Percentiles rank a stretch among this genome's conserved stretches.
phyloP scores from a whole-genome alignment of 495 filamentous ascomycete species.

The Margaritispora aquatica region DNA sequence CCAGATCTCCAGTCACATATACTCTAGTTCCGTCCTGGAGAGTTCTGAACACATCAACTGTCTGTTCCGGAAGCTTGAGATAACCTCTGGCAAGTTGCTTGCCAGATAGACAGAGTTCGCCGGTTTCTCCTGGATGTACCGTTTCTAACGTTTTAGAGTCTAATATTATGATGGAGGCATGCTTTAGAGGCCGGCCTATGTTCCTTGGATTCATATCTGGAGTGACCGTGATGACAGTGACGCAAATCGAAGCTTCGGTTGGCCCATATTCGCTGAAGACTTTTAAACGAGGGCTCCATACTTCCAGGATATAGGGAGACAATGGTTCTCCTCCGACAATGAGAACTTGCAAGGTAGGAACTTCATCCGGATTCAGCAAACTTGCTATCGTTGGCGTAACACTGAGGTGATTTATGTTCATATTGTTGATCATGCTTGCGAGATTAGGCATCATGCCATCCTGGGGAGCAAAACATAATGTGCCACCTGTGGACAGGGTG shows the following conservation, averaged over 20 bases:
- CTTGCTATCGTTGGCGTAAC: conserved; percentile 44
- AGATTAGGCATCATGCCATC: conserved; percentile 32
- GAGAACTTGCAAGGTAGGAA: conserved; percentile 32
- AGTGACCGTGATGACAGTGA: background rate
- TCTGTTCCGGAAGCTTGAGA: conserved; percentile 11
- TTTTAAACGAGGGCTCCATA: conserved; percentile 43
- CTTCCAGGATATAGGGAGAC: conserved; percentile 40
- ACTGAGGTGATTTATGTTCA: conserved; percentile 27
- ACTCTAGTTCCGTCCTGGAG: conserved; percentile 37
- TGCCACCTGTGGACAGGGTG: conserved; percentile 50
- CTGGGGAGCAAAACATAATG: conserved; percentile 42
- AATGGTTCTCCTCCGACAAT: conserved; percentile 46
- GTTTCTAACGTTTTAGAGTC: conserved; percentile 35
- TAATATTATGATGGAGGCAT: background rate
- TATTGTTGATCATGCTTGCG: conserved; percentile 28
- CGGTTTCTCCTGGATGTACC: conserved; percentile 21
- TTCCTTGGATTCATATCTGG: background rate
- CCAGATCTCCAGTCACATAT: conserved; percentile 42
- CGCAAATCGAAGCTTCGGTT: conserved; percentile 1
- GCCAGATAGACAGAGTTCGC: conserved; percentile 32
- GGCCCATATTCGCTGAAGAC: conserved; percentile 9
- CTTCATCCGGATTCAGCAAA: conserved; percentile 32
- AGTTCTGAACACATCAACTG: conserved; percentile 6
- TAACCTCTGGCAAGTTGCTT: conserved; percentile 34
- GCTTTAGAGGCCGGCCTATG: conserved; percentile 1